These are phyloP conservation scores for Fusarium setosum DNA, from an alignment of 2,329 filamentous ascomycete genomes.

Conservation along the genomic window DNA sequence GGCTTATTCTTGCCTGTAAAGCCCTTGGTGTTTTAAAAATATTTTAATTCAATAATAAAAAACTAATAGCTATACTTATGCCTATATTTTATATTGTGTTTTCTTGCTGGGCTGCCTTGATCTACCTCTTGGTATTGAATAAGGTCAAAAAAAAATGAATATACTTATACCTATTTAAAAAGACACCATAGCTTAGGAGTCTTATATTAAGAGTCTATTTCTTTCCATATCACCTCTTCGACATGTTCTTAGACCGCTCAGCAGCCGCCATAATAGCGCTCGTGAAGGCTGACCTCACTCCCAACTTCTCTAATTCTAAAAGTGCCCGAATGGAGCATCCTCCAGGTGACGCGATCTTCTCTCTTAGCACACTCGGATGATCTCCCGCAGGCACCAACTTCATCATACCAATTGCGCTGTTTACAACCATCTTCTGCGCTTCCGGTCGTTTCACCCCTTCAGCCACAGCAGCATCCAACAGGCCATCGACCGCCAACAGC, in stretches of 20 bases:
- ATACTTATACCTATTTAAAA: too few relatives aligned
- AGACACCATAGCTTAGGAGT: too few relatives aligned
- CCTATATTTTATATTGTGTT: too few relatives aligned
- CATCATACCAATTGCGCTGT: slow-evolving; percentile 20
- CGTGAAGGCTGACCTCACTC: slow-evolving; percentile 14
- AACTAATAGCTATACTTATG: too few relatives aligned
- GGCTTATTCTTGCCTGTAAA: not conserved
- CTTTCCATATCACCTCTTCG: not conserved
- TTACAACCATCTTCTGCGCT: slow-evolving; percentile 11
- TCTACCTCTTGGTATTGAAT: too few relatives aligned
- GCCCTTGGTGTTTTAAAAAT: not conserved
- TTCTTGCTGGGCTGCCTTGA: too few relatives aligned
- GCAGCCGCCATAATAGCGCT: slow-evolving; percentile 13
- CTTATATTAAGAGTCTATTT: too few relatives aligned
- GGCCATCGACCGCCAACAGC: slow-evolving; percentile 15
- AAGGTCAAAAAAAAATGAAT: too few relatives aligned
- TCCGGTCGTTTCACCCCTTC: slow-evolving; percentile 20
- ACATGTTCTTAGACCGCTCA: slow-evolving; percentile 11
- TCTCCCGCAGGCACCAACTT: slow-evolving; percentile 12
- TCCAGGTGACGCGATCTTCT: slow-evolving; percentile 23
- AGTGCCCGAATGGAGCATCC: slow-evolving; percentile 20
- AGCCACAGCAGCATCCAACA: slow-evolving; percentile 20
- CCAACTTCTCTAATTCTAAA: slow-evolving; percentile 7
- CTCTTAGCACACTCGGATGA: slow-evolving; percentile 16
- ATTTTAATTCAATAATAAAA: too few relatives aligned